phyloP scores from a whole-genome alignment of 495 filamentous ascomycete genomes.

The Penicillium taxi region DNA sequence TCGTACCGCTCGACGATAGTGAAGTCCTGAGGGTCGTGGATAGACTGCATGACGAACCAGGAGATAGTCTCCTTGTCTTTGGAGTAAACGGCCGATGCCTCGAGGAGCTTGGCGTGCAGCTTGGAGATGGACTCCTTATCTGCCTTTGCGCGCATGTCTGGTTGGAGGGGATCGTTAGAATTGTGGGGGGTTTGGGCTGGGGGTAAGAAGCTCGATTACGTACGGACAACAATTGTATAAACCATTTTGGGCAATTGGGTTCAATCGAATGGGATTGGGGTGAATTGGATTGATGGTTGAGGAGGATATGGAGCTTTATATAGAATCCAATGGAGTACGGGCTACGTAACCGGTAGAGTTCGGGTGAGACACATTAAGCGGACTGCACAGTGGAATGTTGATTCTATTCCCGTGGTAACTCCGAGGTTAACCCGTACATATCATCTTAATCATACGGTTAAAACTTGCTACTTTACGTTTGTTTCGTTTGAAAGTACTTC shows the following conservation, averaged over 20 bases:
- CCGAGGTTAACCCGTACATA: too few species aligned
- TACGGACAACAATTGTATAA: conserved; percentile 54
- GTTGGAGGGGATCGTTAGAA: not conserved
- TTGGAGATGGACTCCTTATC: conserved; percentile 51
- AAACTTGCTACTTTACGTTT: too few species aligned
- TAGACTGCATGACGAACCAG: conserved; percentile 63
- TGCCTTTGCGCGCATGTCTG: conserved; percentile 58
- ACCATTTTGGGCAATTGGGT: conserved; percentile 25
- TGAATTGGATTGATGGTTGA: too few species aligned
- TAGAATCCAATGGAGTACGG: too few species aligned
- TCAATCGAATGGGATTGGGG: too few species aligned
- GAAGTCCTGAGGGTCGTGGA: conserved; percentile 55
- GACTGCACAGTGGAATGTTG: too few species aligned
- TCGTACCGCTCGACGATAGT: conserved; percentile 61
- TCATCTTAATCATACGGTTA: too few species aligned
- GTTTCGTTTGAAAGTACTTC: not conserved
- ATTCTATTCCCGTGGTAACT: too few species aligned
- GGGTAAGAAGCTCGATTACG: conserved; percentile 3
- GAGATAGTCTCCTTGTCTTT: conserved; percentile 59
- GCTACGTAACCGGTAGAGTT: too few species aligned
- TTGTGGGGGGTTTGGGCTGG: not conserved
- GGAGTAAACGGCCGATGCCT: conserved; percentile 55
- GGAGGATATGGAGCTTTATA: too few species aligned
- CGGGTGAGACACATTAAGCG: too few species aligned
- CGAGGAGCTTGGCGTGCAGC: conserved; percentile 57